Percentiles rank a stretch among this genome's conserved stretches.
Evolutionary conservation across 2,329 filamentous ascomycete species (phyloP).

Genomic region (Stagonosporopsis cucurbitacearum): DNA sequence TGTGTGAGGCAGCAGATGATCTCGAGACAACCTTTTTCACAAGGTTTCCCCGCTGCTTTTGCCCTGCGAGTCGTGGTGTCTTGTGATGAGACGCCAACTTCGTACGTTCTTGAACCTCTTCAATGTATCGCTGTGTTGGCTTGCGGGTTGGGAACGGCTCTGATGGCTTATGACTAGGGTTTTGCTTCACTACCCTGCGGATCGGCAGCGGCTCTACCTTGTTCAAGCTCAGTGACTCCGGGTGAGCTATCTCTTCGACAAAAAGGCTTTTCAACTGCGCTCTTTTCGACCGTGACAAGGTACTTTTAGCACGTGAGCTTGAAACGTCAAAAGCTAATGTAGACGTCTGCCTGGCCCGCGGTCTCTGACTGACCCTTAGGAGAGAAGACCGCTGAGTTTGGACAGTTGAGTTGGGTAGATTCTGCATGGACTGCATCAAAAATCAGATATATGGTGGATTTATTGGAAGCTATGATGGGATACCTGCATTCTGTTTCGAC

Average conservation of each 20-base stretch:
- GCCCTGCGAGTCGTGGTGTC: too few species aligned
- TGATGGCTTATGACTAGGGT: too few species aligned
- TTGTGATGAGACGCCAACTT: too few species aligned
- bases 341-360: neutral
- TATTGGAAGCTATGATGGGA: neutral
- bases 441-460: slow-evolving; percentile 2
- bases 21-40: neutral
- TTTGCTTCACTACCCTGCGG: neutral
- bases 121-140: too few species aligned
- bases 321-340: neutral
- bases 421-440: slow-evolving; percentile 2
- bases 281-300: neutral
- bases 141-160: too few species aligned
- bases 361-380: neutral
- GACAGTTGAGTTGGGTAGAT: neutral
- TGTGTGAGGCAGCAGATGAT: neutral
- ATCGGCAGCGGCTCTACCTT: neutral
- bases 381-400: neutral
- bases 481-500: neutral
- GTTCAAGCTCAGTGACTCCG: neutral
- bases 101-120: too few species aligned
- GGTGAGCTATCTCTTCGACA: neutral
- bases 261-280: neutral
- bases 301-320: neutral
- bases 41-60: too few species aligned